Conservation (phyloP, 1,284 basidiomycete species). For the Trametes pubescens region DNA sequence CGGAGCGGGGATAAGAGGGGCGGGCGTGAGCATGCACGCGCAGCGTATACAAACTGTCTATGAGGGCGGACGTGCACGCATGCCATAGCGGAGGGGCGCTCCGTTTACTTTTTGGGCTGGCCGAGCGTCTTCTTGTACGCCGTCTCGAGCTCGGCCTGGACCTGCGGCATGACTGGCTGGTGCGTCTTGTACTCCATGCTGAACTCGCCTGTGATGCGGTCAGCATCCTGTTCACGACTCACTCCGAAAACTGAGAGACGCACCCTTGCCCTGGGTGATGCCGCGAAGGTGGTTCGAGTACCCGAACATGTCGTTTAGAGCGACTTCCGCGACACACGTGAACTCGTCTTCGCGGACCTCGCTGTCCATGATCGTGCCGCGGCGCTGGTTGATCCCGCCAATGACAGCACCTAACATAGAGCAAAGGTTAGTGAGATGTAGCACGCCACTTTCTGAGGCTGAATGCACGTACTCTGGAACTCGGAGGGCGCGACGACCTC, state of each 20-base stretch:
- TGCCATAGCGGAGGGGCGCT: conserved; percentile 3
- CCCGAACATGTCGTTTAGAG: conserved; percentile 99
- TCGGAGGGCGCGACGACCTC: conserved; percentile 97
- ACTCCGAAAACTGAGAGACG: neutral
- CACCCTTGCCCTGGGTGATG: conserved; percentile 91
- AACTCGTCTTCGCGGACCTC: conserved; percentile 99
- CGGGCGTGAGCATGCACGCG: neutral
- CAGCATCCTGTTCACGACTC: too few species aligned
- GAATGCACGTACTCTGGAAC: conserved; percentile 83
- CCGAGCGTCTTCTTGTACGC: conserved; percentile 58
- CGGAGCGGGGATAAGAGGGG: conserved; percentile 9
- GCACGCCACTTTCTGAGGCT: neutral
- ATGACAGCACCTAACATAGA: conserved; percentile 80
- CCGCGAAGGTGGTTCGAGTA: conserved; percentile 94
- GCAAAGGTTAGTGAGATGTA: neutral
- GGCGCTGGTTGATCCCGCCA: conserved; percentile 92
- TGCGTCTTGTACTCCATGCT: conserved; percentile 98
- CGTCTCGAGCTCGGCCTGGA: conserved; percentile 85
- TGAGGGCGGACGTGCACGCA: neutral
- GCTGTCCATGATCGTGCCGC: conserved; percentile 95
- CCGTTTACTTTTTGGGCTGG: conserved; percentile 61
- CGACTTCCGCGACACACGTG: conserved; percentile 90
- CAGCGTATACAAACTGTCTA: neutral
- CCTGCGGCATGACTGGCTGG: conserved; percentile 86
- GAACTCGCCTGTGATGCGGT: conserved; percentile 68